These are phyloP conservation scores for Monsonia emarginata DNA, from an alignment of 441 rosid species.

Conservation along the genomic window DNA sequence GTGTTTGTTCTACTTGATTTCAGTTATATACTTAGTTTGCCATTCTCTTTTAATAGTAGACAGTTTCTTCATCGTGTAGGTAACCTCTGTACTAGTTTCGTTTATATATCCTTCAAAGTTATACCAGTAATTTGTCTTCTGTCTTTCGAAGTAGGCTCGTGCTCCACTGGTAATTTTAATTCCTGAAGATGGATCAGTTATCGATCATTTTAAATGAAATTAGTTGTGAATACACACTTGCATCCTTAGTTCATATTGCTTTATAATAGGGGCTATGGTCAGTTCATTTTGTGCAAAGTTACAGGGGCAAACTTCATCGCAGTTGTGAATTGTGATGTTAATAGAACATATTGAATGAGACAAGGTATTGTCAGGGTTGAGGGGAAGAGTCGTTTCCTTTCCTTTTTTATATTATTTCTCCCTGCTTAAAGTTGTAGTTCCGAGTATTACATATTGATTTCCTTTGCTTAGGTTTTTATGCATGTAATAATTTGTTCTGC, in stretches of 20 bases:
- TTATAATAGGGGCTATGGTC: constrained; percentile 41
- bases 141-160: constrained; percentile 20
- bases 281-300: constrained; percentile 41
- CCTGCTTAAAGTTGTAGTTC: constrained; percentile 12
- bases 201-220: neutral
- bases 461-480: constrained; percentile 16
- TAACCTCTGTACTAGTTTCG: constrained; percentile 31
- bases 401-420: constrained; percentile 5
- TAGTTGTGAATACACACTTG: neutral
- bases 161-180: constrained; percentile 18
- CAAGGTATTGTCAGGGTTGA: constrained; percentile 64
- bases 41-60: constrained; percentile 29
- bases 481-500: constrained; percentile 21
- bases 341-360: constrained; percentile 45
- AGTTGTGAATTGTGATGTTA: constrained; percentile 36
- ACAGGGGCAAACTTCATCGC: constrained; percentile 63
- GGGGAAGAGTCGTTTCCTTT: constrained; percentile 28
- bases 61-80: constrained; percentile 33
- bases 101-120: constrained; percentile 22
- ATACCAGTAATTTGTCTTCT: constrained; percentile 16
- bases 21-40: neutral
- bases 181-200: constrained; percentile 6
- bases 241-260: constrained; percentile 13
- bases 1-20: constrained; percentile 17
- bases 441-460: constrained; percentile 13